Evolutionary conservation across 345 rosid species (phyloP).

Genomic region (Populus pruinosa): DNA sequence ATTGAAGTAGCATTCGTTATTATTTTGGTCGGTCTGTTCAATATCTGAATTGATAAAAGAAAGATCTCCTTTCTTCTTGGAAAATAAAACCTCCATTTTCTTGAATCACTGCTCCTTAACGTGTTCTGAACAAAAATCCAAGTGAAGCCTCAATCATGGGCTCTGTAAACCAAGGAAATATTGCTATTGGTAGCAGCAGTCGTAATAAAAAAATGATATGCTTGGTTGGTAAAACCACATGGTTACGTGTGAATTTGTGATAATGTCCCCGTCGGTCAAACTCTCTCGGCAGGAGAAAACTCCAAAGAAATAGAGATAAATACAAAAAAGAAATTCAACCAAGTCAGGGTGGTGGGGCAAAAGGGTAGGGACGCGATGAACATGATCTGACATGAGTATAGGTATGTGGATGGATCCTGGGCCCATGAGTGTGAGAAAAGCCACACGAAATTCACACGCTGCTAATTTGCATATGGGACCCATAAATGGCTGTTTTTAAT

Average conservation of each 20-base stretch:
- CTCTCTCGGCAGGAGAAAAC: neutral
- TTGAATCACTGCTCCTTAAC: slow-evolving; percentile 6
- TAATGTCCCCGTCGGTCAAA: slow-evolving; percentile 3
- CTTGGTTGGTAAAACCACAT: neutral
- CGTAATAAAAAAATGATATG: neutral
- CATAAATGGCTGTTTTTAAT: no score
- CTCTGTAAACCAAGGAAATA: no score
- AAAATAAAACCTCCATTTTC: slow-evolving; percentile 8
- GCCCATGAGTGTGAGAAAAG: no score
- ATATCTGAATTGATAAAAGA: slow-evolving; percentile 16
- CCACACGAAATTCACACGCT: no score
- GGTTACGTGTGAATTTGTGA: slow-evolving; percentile 5
- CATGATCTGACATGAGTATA: neutral
- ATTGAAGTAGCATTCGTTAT: slow-evolving; percentile 35
- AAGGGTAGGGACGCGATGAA: neutral
- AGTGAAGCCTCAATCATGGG: neutral
- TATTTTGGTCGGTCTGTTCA: slow-evolving; percentile 20
- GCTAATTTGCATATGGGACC: no score
- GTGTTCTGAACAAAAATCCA: neutral
- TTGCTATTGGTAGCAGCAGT: no score
- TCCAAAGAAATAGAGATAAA: neutral
- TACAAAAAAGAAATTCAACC: neutral
- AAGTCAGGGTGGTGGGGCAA: neutral
- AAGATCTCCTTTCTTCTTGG: slow-evolving; percentile 13
- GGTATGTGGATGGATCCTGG: no score